Evolutionary conservation across 164 flowering plant genomes (phyloP).

Genomic region (Vitis labrusca): DNA sequence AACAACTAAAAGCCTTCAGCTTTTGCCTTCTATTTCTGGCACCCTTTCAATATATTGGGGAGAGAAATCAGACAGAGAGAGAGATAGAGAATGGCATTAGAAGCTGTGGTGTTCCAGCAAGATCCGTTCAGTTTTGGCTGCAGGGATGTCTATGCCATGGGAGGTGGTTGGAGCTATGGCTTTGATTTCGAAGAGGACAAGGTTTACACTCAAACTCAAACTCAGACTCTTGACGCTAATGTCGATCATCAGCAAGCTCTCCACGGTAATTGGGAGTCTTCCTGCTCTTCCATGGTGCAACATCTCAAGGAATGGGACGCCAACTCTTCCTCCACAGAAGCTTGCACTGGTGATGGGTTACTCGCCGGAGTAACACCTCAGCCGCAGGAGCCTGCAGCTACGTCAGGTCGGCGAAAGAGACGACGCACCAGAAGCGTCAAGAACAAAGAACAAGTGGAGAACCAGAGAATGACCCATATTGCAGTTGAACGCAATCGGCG

Average conservation of each 20-base stretch:
- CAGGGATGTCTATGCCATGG: neutral
- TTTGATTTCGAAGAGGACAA: slow-evolving; percentile 1
- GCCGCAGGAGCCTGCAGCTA: neutral
- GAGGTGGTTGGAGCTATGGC: slow-evolving; percentile 1
- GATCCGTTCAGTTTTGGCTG: slow-evolving; percentile 9
- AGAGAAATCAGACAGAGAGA: neutral
- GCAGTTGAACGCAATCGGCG: slow-evolving; percentile 41
- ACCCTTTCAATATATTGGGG: too few species aligned
- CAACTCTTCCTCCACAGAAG: slow-evolving; percentile 15
- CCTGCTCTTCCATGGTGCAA: neutral
- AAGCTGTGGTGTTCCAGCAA: slow-evolving; percentile 25
- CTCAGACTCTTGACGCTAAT: neutral
- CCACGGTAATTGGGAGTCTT: neutral
- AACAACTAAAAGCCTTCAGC: too few species aligned
- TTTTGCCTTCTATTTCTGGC: too few species aligned
- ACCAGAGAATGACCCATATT: slow-evolving; percentile 49
- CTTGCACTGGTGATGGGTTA: neutral
- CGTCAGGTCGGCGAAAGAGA: slow-evolving; percentile 22
- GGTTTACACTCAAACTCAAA: neutral
- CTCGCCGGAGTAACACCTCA: slow-evolving; percentile 1
- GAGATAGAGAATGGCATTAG: slow-evolving; percentile 18
- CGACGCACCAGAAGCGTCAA: slow-evolving; percentile 22
- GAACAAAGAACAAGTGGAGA: slow-evolving; percentile 37
- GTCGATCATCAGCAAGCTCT: neutral
- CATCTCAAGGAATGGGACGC: neutral